These are phyloP conservation scores for Chlamydomonas eustigma DNA, from an alignment of 139 green algal species.

Conservation along the genomic window DNA sequence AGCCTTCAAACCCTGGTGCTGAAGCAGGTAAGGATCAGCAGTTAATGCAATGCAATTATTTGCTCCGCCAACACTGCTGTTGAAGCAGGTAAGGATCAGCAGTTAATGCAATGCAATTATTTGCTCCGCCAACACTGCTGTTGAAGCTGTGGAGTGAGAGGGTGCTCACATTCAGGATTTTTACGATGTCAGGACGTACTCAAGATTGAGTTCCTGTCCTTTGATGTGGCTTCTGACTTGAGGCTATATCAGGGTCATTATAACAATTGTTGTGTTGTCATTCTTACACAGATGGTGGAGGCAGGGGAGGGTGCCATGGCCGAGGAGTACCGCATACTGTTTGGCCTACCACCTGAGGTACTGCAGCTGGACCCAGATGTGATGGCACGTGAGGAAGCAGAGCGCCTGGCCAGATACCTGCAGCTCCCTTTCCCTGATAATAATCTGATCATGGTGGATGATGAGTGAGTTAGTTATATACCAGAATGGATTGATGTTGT, in stretches of 20 bases:
- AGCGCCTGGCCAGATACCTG: conserved; percentile 34
- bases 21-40: background rate
- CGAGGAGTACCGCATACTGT: conserved; percentile 40
- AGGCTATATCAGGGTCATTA: too few relatives aligned
- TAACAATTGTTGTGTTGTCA: background rate
- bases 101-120: too few relatives aligned
- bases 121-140: too few relatives aligned
- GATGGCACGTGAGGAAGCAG: conserved; percentile 37
- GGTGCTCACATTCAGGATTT: too few relatives aligned
- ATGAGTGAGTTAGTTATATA: background rate
- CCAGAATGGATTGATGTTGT: too few relatives aligned
- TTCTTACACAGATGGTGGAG: conserved; percentile 30
- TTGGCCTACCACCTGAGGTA: conserved; percentile 25
- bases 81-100: conserved; percentile 14
- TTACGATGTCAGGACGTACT: too few relatives aligned
- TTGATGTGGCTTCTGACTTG: too few relatives aligned
- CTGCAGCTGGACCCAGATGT: conserved; percentile 27
- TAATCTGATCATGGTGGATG: conserved; percentile 22
- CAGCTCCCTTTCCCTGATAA: conserved; percentile 39
- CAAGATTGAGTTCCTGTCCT: too few relatives aligned
- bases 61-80: conserved; percentile 40
- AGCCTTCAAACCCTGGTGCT: conserved; percentile 39
- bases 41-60: too few relatives aligned
- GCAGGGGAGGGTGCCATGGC: conserved; percentile 43
- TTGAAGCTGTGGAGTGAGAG: background rate